Base-by-base conservation (phyloP, 768 basidiomycete genomes). In the Pleurotus ostreatus region DNA sequence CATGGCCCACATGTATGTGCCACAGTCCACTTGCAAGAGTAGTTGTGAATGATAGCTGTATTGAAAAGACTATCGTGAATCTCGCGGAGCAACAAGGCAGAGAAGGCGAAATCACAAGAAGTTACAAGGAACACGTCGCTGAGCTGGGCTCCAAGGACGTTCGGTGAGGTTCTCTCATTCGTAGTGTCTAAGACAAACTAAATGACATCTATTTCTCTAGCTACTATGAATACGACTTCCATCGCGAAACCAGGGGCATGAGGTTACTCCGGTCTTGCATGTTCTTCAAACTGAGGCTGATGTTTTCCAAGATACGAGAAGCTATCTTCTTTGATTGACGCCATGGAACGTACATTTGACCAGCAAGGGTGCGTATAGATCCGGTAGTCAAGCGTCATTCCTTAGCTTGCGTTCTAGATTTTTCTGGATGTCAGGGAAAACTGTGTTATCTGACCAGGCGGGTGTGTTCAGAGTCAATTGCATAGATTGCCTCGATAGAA, bases 401-500 rank as follows among this genome's bases (percentile, higher is more conserved):
- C 18, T 58, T 46, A n/a, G 47, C 45, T 25, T 30, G 9, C 49
- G 3, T 22, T 54, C 18, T 41, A 92, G 89, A 26, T 95, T 89
- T 66, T 81, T 92, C 57, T 94, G 93, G 92, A 80, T 89, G 16
- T 88, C 88, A 1, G 80, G 88, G 55, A 74, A 83, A 26, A 74
- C 74, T 12, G 75, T 87, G 11, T 77, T 95, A 68, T 87, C 91
- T 5, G 80, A 84, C 63, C 95, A 98, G 68, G 86, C 83, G 57
- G 93, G 92, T 1, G 84, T 88, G 2, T 97, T 91, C 71, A 83
- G 95, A 3, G 82, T 94, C 20, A 98, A 96, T 65, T 98, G 96
- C 67, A 95, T 98, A 45, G 96, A 98, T 66, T 96, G 94, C 63
- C 74, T 98, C 41, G 96, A 98, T 66, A 77, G 96, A 51, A 98